A percentile compares a stretch with the other conserved stretches of the same genome.
phyloP scores from a whole-genome alignment of 2,329 filamentous ascomycete species.

The Fusarium sp. region DNA sequence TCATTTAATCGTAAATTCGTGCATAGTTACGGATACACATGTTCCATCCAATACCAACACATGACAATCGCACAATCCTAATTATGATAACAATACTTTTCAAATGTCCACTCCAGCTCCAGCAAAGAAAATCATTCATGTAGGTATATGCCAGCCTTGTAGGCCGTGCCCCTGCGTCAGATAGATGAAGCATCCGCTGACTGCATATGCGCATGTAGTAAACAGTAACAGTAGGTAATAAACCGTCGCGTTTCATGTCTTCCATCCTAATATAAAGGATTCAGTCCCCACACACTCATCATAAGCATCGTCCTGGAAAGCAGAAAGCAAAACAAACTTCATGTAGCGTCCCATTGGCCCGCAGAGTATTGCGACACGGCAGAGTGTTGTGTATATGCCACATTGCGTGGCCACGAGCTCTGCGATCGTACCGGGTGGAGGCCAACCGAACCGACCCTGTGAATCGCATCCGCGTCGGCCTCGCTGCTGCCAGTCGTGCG shows the following conservation, averaged over 20 bases:
- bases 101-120: slow-evolving; percentile 13
- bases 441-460: slow-evolving; percentile 40
- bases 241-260: slow-evolving; percentile 25
- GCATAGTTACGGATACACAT: not conserved
- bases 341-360: slow-evolving; percentile 36
- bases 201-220: slow-evolving; percentile 10
- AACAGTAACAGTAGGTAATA: slow-evolving; percentile 13
- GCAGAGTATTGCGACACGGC: slow-evolving; percentile 37
- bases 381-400: slow-evolving; percentile 37
- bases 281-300: slow-evolving; percentile 15
- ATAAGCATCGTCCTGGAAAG: slow-evolving; percentile 8
- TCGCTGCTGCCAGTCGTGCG: slow-evolving; percentile 52
- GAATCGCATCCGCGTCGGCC: slow-evolving; percentile 43
- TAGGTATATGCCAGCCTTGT: slow-evolving; percentile 16
- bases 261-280: slow-evolving; percentile 20
- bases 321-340: slow-evolving; percentile 6
- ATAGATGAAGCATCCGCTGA: slow-evolving; percentile 34
- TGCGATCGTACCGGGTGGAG: slow-evolving; percentile 41
- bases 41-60: not conserved
- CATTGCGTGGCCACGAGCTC: slow-evolving; percentile 42
- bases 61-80: slow-evolving; percentile 2
- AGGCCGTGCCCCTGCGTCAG: slow-evolving; percentile 24
- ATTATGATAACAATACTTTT: slow-evolving; percentile 19
- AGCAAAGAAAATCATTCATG: slow-evolving; percentile 18
- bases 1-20: slow-evolving; percentile 36